phyloP scores from a whole-genome alignment of 257 asterid genomes.

The Capsicum chinense region DNA sequence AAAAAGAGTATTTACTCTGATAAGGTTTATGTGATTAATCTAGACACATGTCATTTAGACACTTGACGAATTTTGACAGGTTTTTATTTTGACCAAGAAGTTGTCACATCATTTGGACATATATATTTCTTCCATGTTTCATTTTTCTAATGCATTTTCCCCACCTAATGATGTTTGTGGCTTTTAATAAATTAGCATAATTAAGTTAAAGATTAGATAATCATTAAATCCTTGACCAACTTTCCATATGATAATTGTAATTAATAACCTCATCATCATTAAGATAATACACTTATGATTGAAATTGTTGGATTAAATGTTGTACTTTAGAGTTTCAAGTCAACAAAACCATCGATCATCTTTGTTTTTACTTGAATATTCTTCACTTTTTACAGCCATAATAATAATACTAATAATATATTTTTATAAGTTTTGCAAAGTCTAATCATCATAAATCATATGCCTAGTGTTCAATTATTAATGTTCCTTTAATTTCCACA shows the following conservation, averaged over 20 bases:
- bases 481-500: not conserved
- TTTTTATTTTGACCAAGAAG: not conserved
- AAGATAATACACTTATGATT: not conserved
- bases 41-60: not conserved
- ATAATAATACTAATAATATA: too few relatives aligned
- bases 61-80: not conserved
- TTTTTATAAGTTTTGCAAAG: not conserved
- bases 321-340: not conserved
- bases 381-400: not conserved
- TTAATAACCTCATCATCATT: slow-evolving; percentile 1
- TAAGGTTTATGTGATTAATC: not conserved
- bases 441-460: not conserved
- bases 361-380: not conserved
- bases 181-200: not conserved
- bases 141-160: not conserved
- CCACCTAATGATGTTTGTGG: not conserved
- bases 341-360: not conserved
- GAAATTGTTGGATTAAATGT: not conserved
- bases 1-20: not conserved
- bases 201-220: not conserved
- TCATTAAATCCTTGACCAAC: not conserved
- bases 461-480: slow-evolving; percentile 3
- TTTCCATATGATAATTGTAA: not conserved
- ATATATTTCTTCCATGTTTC: not conserved
- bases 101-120: not conserved